Evolutionary conservation across 805 yeast genomes (phyloP), one percentile per base, ranked within the genome.

Genomic region (Tetrapisispora fleetii): DNA sequence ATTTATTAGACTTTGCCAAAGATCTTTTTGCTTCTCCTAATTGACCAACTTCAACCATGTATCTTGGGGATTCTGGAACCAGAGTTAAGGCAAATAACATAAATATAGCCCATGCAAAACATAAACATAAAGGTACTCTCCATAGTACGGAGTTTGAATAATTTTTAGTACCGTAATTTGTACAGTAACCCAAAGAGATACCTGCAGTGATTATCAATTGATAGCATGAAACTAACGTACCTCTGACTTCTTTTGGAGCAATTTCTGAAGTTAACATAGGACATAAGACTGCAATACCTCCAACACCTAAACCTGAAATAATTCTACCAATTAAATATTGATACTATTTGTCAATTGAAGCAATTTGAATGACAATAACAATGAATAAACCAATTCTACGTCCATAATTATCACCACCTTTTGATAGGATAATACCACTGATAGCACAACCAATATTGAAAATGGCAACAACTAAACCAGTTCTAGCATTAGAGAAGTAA

Each of bases 51-150:
- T 78, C 81, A 50, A 79, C 70, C 64, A 82, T 72, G 67, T 63
- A 83, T 65, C 89, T 72, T 58, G 89, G 85, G 21, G 87, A 81
- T 70, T 83, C 90, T 46, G 89, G 89, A 77, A 81, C 81, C 56
- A 75, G 70, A 24, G 59, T 48, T 67, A 69, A 64, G 51, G 65
- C 72, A 32, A 54, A 55, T 47, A 69, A 52, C 72, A 69, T 64
- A 48, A 65, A 52, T 36, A 69, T 46, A 30, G 73, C 74, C 74
- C 76, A 76, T 35, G 69, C 67, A 57, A 75, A 76, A 55, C 75
- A 70, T 50, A 80, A 65, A 50, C 83, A 83, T 60, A 83, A 70
- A 46, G 85, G 85, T 53, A 83, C 73, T 77, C 89, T 80, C 89
- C 90, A 83, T 69, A 80, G 85, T 10, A 65, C 85, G 27, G 65